Evolutionary conservation across 1,139 yeast genomes (phyloP).

Genomic region (Entelexis paramagnoliae): DNA sequence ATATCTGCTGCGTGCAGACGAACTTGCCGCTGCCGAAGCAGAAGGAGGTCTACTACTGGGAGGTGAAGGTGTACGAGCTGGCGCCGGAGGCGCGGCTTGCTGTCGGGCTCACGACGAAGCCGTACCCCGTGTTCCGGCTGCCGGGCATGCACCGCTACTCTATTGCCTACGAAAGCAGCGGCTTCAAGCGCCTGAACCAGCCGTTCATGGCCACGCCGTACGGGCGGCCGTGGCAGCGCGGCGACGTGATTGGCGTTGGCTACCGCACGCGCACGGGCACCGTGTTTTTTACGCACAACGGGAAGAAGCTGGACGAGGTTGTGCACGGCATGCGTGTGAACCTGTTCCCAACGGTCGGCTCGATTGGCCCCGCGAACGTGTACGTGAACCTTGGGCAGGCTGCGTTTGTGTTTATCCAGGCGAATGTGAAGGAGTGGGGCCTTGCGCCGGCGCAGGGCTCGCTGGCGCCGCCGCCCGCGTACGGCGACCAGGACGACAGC

Average conservation of each 20-base stretch:
- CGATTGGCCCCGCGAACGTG: constrained; percentile 61
- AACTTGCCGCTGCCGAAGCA: constrained; percentile 78
- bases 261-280: constrained; percentile 72
- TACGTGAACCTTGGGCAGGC: constrained; percentile 82
- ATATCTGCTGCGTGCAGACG: constrained; percentile 64
- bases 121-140: constrained; percentile 77
- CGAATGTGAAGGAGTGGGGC: constrained; percentile 87
- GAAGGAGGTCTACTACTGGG: constrained; percentile 86
- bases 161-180: constrained; percentile 79
- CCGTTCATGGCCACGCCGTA: constrained; percentile 65
- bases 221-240: constrained; percentile 66
- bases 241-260: constrained; percentile 91
- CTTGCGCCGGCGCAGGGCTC: constrained; percentile 68
- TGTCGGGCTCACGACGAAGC: constrained; percentile 76
- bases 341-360: constrained; percentile 82
- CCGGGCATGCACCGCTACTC: constrained; percentile 82
- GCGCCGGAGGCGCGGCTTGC: constrained; percentile 46
- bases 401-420: constrained; percentile 92
- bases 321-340: constrained; percentile 70
- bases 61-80: constrained; percentile 62
- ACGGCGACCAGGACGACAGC: constrained; percentile 42
- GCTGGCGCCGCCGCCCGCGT: constrained; percentile 68
- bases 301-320: constrained; percentile 75
- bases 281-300: constrained; percentile 81
- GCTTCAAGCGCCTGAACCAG: constrained; percentile 67